Evolutionary conservation across 345 rosid genomes (phyloP).

Genomic region (Erucastrum elatum): DNA sequence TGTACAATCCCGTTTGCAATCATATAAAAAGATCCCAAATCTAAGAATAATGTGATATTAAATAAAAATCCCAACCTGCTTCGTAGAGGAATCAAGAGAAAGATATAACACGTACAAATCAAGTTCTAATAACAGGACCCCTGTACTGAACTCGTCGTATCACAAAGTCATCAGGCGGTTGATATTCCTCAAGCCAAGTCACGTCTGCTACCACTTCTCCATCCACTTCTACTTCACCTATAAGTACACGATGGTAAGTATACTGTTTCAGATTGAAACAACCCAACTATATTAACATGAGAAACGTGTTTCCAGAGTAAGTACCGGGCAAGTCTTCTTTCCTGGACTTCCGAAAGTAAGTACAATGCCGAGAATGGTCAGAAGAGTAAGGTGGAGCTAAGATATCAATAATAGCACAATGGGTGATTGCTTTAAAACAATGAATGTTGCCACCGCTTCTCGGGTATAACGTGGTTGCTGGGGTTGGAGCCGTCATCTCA

Average conservation of each 20-base stretch:
- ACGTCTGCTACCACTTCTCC: slow-evolving; percentile 54
- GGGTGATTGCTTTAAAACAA: slow-evolving; percentile 71
- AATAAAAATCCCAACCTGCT: slow-evolving; percentile 14
- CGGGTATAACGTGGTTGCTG: slow-evolving; percentile 68
- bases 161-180: slow-evolving; percentile 80
- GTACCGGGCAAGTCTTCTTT: slow-evolving; percentile 64
- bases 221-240: slow-evolving; percentile 58
- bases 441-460: slow-evolving; percentile 84
- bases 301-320: not conserved
- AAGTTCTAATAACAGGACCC: slow-evolving; percentile 80
- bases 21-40: no score
- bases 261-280: not conserved
- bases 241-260: no score
- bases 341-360: slow-evolving; percentile 57
- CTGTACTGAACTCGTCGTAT: slow-evolving; percentile 64
- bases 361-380: slow-evolving; percentile 61
- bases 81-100: not conserved
- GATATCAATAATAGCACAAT: slow-evolving; percentile 77
- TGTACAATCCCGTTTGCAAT: no score
- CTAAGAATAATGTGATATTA: no score
- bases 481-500: slow-evolving; percentile 69
- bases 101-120: not conserved
- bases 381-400: slow-evolving; percentile 78
- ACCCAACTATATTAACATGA: not conserved
- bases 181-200: slow-evolving; percentile 86